Conservation (phyloP, 2,329 filamentous ascomycete species). For the Xylaria polymorpha region DNA sequence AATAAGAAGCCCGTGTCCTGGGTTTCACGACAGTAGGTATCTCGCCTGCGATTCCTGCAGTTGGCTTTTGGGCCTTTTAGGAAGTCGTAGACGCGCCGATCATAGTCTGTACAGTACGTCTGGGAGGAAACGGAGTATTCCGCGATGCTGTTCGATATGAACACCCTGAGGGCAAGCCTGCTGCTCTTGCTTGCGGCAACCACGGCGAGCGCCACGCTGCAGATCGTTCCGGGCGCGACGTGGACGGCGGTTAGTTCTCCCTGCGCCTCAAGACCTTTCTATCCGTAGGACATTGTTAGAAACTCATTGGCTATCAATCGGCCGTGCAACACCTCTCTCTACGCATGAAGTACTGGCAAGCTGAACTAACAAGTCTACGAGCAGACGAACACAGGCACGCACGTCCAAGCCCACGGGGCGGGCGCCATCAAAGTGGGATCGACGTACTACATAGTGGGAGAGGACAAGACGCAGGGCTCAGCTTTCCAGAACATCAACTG, state of each 20-base stretch:
- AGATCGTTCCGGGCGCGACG: slow-evolving; percentile 48
- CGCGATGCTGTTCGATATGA: slow-evolving; percentile 31
- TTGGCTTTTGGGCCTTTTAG: not conserved
- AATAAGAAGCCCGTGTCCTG: slow-evolving; percentile 18
- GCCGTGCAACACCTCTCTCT: not conserved
- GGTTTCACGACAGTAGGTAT: not conserved
- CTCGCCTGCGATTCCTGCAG: not conserved
- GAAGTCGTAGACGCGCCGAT: not conserved
- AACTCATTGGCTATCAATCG: not conserved
- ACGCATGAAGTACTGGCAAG: not conserved
- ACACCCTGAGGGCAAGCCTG: slow-evolving; percentile 26
- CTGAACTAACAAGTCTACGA: not conserved
- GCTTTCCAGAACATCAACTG: slow-evolving; percentile 74
- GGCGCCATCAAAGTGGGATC: slow-evolving; percentile 69
- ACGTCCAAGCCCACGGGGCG: slow-evolving; percentile 74
- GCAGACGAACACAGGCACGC: slow-evolving; percentile 50
- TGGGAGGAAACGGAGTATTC: no score
- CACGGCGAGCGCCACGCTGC: slow-evolving; percentile 45
- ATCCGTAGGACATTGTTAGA: not conserved
- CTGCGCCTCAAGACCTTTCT: not conserved
- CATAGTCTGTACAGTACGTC: not conserved
- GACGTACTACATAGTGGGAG: slow-evolving; percentile 75
- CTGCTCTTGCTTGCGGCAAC: slow-evolving; percentile 44
- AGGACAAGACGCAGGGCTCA: slow-evolving; percentile 73
- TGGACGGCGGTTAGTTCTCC: slow-evolving; percentile 45